Percentiles rank a stretch among this genome's conserved stretches.
phyloP scores from a whole-genome alignment of 1,284 basidiomycete genomes.

The Coriolopsis trogii region DNA sequence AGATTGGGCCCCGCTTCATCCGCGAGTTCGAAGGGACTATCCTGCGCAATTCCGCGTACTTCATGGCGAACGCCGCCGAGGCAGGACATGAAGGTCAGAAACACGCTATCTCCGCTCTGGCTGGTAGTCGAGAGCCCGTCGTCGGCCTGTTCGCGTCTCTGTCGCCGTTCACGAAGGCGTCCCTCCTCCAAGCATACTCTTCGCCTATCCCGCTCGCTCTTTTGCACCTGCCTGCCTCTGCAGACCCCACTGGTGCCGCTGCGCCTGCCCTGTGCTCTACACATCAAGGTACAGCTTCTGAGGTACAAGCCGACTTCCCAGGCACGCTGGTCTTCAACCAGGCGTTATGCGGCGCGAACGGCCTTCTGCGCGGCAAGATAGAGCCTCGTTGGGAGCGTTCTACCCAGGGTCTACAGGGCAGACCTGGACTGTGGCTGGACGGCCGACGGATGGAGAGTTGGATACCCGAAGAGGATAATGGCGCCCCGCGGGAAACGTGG shows the following conservation, averaged over 20 bases:
- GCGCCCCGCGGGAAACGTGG: not conserved
- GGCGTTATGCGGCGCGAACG: slow-evolving; percentile 53
- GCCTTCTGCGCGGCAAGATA: slow-evolving; percentile 57
- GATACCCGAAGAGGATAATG: slow-evolving; percentile 15
- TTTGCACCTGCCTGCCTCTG: slow-evolving; percentile 63
- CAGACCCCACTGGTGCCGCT: not conserved
- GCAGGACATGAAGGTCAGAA: too few relatives aligned
- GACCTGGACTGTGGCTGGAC: slow-evolving; percentile 63
- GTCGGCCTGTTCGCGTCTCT: slow-evolving; percentile 78
- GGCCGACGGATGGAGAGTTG: slow-evolving; percentile 37
- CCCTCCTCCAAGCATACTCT: slow-evolving; percentile 67
- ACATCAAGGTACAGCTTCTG: too few relatives aligned
- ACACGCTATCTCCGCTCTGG: too few relatives aligned
- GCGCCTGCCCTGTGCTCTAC: not conserved
- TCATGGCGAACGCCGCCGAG: slow-evolving; percentile 6
- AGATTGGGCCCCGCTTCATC: slow-evolving; percentile 76
- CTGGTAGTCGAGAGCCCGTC: slow-evolving; percentile 37
- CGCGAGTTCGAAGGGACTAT: slow-evolving; percentile 89
- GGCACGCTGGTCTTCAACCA: slow-evolving; percentile 68
- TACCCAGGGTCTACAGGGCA: slow-evolving; percentile 31
- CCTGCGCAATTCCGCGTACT: slow-evolving; percentile 41
- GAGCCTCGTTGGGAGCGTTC: slow-evolving; percentile 68
- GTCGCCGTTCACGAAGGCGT: slow-evolving; percentile 72
- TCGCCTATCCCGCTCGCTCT: slow-evolving; percentile 79
- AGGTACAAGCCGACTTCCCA: slow-evolving; percentile 19